Percentiles rank a stretch among this genome's conserved stretches.
Evolutionary conservation across 116 monocot species (phyloP).

Genomic region (Dioscorea cayenensis): DNA sequence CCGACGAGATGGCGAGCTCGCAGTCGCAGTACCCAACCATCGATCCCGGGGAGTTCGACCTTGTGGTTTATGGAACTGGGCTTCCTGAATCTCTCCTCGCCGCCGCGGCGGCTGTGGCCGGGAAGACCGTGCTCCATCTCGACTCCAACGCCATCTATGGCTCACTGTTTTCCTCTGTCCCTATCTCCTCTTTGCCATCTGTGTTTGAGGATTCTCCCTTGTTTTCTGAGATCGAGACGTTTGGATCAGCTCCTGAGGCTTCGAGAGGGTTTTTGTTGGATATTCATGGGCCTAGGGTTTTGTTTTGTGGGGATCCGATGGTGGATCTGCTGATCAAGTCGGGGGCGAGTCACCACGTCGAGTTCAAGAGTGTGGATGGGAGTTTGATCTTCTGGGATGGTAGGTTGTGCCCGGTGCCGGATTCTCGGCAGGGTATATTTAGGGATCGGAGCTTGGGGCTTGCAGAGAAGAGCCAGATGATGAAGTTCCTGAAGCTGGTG

Average conservation of each 20-base stretch:
- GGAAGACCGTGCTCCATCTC: constrained; percentile 81
- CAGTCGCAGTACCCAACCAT: constrained; percentile 32
- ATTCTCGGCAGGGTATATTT: constrained; percentile 86
- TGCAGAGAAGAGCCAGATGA: constrained; percentile 73
- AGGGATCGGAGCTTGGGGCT: constrained; percentile 58
- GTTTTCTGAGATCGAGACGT: constrained; percentile 35
- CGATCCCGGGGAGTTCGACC: constrained; percentile 63
- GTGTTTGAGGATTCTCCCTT: constrained; percentile 21
- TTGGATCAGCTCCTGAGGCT: constrained; percentile 37
- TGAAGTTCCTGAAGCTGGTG: constrained; percentile 67
- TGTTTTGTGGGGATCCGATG: constrained; percentile 74
- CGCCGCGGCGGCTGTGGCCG: constrained; percentile 55
- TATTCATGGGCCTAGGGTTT: constrained; percentile 57
- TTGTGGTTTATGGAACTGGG: constrained; percentile 70
- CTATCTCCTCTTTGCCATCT: constrained; percentile 36
- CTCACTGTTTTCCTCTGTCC: constrained; percentile 67
- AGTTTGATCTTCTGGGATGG: constrained; percentile 76
- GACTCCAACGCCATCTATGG: constrained; percentile 88
- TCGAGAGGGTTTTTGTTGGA: constrained; percentile 51
- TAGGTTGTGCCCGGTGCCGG: constrained; percentile 53
- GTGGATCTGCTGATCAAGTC: constrained; percentile 74
- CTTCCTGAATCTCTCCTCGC: constrained; percentile 64
- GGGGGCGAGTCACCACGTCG: constrained; percentile 78
- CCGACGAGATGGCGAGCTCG: constrained; percentile 6
- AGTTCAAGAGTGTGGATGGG: constrained; percentile 84